Conservation (phyloP, 169 alveolate species). For the Plasmodium sp. region DNA sequence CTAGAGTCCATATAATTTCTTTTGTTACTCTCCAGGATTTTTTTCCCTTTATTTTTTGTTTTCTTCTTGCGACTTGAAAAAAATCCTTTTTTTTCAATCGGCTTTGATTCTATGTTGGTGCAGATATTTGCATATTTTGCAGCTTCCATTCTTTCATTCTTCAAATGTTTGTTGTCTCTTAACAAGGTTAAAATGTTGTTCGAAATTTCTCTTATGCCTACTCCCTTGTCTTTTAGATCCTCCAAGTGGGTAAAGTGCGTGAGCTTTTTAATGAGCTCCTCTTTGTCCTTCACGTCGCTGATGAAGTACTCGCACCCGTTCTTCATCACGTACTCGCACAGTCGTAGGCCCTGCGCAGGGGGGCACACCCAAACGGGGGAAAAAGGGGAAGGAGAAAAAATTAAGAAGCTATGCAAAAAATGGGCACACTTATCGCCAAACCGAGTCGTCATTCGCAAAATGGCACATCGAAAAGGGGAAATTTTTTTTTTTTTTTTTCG, state of each 20-base stretch:
- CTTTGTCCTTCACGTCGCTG: constrained; percentile 66
- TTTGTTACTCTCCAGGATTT: neutral
- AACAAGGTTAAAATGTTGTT: constrained; percentile 38
- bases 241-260: constrained; percentile 61
- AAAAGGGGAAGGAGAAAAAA: neutral
- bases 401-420: neutral
- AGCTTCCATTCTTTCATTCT: constrained; percentile 74
- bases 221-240: constrained; percentile 56
- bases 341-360: constrained; percentile 15
- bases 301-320: constrained; percentile 71
- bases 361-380: neutral
- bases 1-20: constrained; percentile 14
- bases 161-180: constrained; percentile 43
- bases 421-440: neutral
- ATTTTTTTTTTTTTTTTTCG: neutral
- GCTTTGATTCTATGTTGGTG: constrained; percentile 58
- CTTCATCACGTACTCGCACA: constrained; percentile 68
- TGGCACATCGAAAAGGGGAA: neutral
- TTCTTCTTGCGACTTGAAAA: constrained; percentile 39
- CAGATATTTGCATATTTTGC: constrained; percentile 70
- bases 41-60: constrained; percentile 11
- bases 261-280: constrained; percentile 45
- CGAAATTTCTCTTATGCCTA: constrained; percentile 67
- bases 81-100: constrained; percentile 55
- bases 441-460: neutral